Base-by-base conservation (phyloP, 2,329 filamentous ascomycete genomes). In the Cordyceps farinosa region DNA sequence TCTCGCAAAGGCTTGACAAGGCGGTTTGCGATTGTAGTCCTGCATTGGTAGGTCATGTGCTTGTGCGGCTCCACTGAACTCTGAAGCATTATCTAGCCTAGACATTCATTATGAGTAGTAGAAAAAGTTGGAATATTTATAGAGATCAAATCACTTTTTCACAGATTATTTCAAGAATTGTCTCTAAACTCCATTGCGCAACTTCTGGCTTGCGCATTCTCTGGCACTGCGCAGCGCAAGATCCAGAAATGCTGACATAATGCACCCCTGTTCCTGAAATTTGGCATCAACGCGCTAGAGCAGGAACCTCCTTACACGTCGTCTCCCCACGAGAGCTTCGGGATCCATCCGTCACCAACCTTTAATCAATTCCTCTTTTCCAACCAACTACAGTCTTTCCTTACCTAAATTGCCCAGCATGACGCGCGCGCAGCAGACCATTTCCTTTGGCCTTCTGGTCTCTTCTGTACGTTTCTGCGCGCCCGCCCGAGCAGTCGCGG, bases 361-460 rank as follows among this genome's bases (percentile, higher is more conserved):
- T 36, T 45, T 11, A 40, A 50, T 42, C 42, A 34, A 22, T 22
- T 22, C 22, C 34, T 22, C 13, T 13, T 36, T 15, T 42, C 13
- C 27, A n/a, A 50, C 44, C 60, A 62, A 62, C 60, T 62, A 62
- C 60, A 62, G 60, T 62, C 62, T 36, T 61, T 62, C 57, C n/a
- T 62, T 57, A 54, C 47, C 57, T 44, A 30, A 30, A 50, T 22
- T n/a, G n/a, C 58, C 70, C 79, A 88, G 68, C 67, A 98, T 98
- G 95, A 97, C 95, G 69, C 92, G 93, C 78, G 95, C 95, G 29
- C 89, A 91, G 76, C 93, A 98, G 78, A 94, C 91, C 68, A 88
- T 97, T 74, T 96, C 92, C 66, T 84, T 97, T 72, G 89, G 87
- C 72, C 87, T 97, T 72, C 84, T 97, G 70, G 85, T 95, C 77